Base-by-base conservation (phyloP, 176 grass and related monocot genomes). In the Echinochloa phyllopogon region DNA sequence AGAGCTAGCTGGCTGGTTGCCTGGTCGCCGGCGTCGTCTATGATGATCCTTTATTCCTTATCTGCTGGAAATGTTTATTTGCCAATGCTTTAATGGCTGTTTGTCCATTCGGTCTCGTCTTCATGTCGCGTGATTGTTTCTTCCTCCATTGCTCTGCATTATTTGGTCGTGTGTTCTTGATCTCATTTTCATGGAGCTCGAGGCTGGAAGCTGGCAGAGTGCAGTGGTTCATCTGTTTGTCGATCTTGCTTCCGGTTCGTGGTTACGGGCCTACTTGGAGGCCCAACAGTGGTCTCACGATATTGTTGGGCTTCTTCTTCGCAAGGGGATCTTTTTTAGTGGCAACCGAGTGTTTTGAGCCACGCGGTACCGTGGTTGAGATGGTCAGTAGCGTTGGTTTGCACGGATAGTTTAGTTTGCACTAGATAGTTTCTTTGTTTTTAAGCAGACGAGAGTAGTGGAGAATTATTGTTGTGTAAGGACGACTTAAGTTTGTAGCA, bases 81-180 rank as follows among this genome's bases (percentile, higher is more conserved):
- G 37, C 11, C 37, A 41, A 16, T 60, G 12, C 6, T 6, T 73
- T 29, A 16, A 20, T 80, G 76, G 4, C 20, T 55, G 20, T 56
- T 68, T 68, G 23, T 56, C 7, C 21, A 87, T 42, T 51, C 23
- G 33, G 66, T 67, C 68, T 61, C 47, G 37, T 65, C 20, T 8
- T 5, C 5, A 43, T 65, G 18, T 10, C 50, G 33, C 83, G 4
- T 47, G 21, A 11, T 44, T 38, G 7, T 74, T 63, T 65, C 10
- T 53, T 65, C 10, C 74, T 55, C 65, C 42, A 50, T 20, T 50
- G 60, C 3, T 66, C 12, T 5, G 3, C 20, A 0, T 9, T 59
- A n/a, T 52, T n/a, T 20, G 37, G 51, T 72, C 43, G 21, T 84
- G 25, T 79, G 55, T 90, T 83, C 56, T 71, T 86, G 41, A 37